These are phyloP conservation scores for Platanus orientalis DNA, from an alignment of 164 flowering plant species.

Conservation along the genomic window DNA sequence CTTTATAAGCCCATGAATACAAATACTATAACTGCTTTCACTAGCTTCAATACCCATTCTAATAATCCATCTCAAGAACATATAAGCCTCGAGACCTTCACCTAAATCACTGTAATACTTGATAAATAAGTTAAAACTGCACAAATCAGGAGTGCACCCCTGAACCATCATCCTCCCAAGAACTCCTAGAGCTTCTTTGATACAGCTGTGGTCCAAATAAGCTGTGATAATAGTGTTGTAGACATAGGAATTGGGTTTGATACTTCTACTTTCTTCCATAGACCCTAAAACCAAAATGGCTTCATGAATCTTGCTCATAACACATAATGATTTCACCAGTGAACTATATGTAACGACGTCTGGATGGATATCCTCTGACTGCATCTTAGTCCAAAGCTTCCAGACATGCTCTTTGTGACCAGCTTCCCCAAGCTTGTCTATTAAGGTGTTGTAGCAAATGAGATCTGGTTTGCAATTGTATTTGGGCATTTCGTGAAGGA, in stretches of 20 bases:
- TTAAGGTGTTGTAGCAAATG: conserved; percentile 21
- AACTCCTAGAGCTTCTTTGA: conserved; percentile 19
- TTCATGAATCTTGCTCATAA: conserved; percentile 11
- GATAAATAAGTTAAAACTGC: conserved; percentile 23
- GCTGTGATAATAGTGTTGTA: conserved; percentile 22
- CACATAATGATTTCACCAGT: conserved; percentile 17
- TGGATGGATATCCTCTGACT: conserved; percentile 12
- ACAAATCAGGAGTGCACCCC: conserved; percentile 20
- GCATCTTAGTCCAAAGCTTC: conserved; percentile 15
- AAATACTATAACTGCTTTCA: conserved; percentile 16
- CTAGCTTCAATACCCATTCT: conserved; percentile 14
- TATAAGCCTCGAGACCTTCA: conserved; percentile 17
- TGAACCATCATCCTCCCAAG: conserved; percentile 20
- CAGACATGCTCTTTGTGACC: conserved; percentile 9
- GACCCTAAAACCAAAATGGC: conserved; percentile 6
- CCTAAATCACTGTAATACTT: conserved; percentile 23
- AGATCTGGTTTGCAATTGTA: conserved; percentile 17
- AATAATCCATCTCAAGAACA: conserved; percentile 15
- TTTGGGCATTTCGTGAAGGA: conserved; percentile 16
- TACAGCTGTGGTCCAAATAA: conserved; percentile 11
- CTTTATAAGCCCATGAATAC: conserved; percentile 20
- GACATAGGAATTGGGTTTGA: conserved; percentile 16
- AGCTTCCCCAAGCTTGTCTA: conserved; percentile 21
- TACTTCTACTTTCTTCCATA: conserved; percentile 14
- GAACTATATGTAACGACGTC: conserved; percentile 20